Conservation (phyloP, 768 basidiomycete species). For the Leccinum uliginosum region DNA sequence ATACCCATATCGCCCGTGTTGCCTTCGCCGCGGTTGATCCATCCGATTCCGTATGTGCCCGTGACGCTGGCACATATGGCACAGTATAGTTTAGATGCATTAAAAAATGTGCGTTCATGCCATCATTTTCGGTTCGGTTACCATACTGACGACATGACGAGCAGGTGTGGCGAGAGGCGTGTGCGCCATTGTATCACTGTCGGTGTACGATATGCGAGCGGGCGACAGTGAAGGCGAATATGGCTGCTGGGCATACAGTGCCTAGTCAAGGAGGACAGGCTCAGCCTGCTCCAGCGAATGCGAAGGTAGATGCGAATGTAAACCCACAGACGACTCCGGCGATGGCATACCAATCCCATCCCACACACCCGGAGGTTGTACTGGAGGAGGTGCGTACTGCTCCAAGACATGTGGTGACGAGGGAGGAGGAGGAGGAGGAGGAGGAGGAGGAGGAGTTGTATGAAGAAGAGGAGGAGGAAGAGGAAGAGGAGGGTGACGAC, state of each 20-base stretch:
- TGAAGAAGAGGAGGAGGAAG: conserved; percentile 29
- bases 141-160: conserved; percentile 1
- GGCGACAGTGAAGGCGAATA: conserved; percentile 50
- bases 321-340: conserved; percentile 7
- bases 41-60: conserved; percentile 69
- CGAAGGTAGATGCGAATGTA: not conserved
- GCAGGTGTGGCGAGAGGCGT: conserved; percentile 74
- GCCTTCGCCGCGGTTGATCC: conserved; percentile 55
- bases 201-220: conserved; percentile 72
- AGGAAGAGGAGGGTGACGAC: conserved; percentile 12
- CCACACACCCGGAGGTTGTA: conserved; percentile 18
- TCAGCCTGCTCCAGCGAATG: conserved; percentile 4
- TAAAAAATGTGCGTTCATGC: conserved; percentile 45
- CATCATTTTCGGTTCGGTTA: not conserved
- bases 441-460: conserved; percentile 15
- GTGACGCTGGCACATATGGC: conserved; percentile 51
- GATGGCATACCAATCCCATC: not conserved
- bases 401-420: conserved; percentile 19
- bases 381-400: conserved; percentile 23
- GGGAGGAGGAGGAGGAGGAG: conserved; percentile 31
- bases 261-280: conserved; percentile 24
- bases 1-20: conserved; percentile 55
- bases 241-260: conserved; percentile 35
- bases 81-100: conserved; percentile 52
- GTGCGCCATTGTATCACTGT: conserved; percentile 66